Percentiles rank a stretch among this genome's conserved stretches.
phyloP scores from a whole-genome alignment of 768 basidiomycete genomes.

The Mrakia hoshinonis region DNA sequence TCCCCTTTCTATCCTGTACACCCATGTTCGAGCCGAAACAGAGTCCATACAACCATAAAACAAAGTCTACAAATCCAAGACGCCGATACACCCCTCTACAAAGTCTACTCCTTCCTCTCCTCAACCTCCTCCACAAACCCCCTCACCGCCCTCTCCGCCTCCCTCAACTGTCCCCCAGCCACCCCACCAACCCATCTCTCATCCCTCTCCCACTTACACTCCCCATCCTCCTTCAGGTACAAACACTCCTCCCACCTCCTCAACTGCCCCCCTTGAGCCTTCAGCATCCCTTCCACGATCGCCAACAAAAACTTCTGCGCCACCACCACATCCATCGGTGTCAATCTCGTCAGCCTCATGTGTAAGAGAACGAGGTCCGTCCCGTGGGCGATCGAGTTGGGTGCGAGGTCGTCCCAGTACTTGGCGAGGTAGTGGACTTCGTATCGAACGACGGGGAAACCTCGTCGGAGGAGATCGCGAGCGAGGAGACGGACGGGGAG shows the following conservation, averaged over 20 bases:
- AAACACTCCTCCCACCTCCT: conserved; percentile 45
- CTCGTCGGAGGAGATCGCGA: conserved; percentile 51
- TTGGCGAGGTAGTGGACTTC: conserved; percentile 24
- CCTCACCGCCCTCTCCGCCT: neutral
- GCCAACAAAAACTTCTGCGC: conserved; percentile 54
- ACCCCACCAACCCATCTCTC: too few species aligned
- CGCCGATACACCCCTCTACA: neutral
- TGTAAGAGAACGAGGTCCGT: conserved; percentile 60
- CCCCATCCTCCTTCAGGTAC: conserved; percentile 49
- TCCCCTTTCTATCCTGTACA: too few species aligned
- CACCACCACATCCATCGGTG: conserved; percentile 45
- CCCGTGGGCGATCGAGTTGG: conserved; percentile 64
- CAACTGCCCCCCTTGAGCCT: conserved; percentile 35
- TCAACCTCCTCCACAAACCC: neutral
- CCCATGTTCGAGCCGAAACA: too few species aligned
- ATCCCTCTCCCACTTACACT: conserved; percentile 54
- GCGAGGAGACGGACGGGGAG: conserved; percentile 57
- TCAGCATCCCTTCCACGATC: conserved; percentile 46
- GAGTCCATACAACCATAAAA: too few species aligned
- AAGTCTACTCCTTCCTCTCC: neutral
- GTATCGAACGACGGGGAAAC: conserved; percentile 61
- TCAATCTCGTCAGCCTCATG: conserved; percentile 50
- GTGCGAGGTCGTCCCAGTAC: conserved; percentile 14
- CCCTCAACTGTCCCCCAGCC: neutral
- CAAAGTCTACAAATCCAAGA: too few species aligned